Conservation (phyloP, 441 rosid genomes). For the Adansonia madagascariensis region DNA sequence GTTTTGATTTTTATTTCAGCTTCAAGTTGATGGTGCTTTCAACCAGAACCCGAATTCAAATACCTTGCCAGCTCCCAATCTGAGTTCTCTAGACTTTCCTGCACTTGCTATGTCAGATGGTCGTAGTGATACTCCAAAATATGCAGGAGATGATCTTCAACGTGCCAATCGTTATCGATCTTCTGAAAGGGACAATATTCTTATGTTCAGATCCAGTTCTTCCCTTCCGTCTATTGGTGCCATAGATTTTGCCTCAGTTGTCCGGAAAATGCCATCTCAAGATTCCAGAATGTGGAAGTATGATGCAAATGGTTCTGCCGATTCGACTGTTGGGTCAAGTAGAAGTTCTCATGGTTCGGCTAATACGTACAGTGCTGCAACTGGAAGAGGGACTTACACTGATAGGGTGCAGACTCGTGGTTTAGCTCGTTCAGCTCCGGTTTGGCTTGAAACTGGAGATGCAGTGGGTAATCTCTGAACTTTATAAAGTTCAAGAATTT, state of each 20-base stretch:
- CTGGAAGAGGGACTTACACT: constrained; percentile 63
- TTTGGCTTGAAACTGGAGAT: constrained; percentile 97
- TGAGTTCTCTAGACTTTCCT: constrained; percentile 78
- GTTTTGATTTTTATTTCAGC: constrained; percentile 52
- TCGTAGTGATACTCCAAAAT: constrained; percentile 59
- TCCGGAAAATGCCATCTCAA: constrained; percentile 77
- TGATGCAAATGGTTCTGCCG: constrained; percentile 69
- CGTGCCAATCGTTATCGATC: constrained; percentile 64
- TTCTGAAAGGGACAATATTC: constrained; percentile 65
- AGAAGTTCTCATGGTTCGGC: constrained; percentile 65
- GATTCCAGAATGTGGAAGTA: constrained; percentile 89
- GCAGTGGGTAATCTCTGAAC: constrained; percentile 78
- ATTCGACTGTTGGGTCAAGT: constrained; percentile 77
- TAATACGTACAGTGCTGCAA: constrained; percentile 64
- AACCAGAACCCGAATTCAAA: constrained; percentile 67
- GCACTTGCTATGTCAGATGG: constrained; percentile 62
- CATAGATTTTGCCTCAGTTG: constrained; percentile 80
- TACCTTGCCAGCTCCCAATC: constrained; percentile 68
- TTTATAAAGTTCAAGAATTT: constrained; percentile 36
- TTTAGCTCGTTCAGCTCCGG: constrained; percentile 70
- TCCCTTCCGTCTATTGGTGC: constrained; percentile 60
- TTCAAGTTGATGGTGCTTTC: constrained; percentile 80
- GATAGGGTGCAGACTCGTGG: constrained; percentile 69
- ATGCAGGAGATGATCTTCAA: constrained; percentile 69
- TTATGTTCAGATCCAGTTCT: constrained; percentile 65